Evolutionary conservation across 768 basidiomycete genomes (phyloP).

Genomic region (Phylloporus arenicola): DNA sequence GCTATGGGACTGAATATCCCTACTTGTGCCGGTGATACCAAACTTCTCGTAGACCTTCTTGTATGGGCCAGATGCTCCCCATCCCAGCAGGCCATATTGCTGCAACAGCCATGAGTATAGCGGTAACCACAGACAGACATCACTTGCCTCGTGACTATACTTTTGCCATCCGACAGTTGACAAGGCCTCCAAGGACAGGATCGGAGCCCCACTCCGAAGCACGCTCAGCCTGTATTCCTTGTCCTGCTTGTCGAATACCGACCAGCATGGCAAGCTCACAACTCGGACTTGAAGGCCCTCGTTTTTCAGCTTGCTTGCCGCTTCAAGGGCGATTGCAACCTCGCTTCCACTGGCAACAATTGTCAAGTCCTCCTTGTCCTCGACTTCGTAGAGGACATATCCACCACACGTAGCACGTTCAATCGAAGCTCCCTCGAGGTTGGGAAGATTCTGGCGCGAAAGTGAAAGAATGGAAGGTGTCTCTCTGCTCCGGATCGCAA

Average conservation of each 20-base stretch:
- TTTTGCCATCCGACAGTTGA: conserved; percentile 81
- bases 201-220: conserved; percentile 82
- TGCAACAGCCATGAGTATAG: conserved; percentile 19
- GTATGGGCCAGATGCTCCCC: conserved; percentile 90
- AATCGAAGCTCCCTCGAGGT: conserved; percentile 82
- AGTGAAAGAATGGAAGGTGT: conserved; percentile 83
- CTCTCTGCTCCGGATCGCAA: conserved; percentile 64
- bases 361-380: conserved; percentile 70
- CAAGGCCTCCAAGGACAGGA: conserved; percentile 85
- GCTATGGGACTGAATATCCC: conserved; percentile 22
- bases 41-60: conserved; percentile 89
- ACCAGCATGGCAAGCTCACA: conserved; percentile 87
- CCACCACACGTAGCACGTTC: conserved; percentile 81
- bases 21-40: conserved; percentile 73
- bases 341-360: conserved; percentile 89
- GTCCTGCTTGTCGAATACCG: conserved; percentile 79
- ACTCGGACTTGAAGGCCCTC: conserved; percentile 78
- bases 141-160: conserved; percentile 75
- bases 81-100: conserved; percentile 69
- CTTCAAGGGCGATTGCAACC: conserved; percentile 82
- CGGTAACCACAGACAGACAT: not conserved
- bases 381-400: conserved; percentile 82
- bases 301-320: conserved; percentile 69
- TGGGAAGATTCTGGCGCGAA: conserved; percentile 89
- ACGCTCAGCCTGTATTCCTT: conserved; percentile 78